Evolutionary conservation across 176 grass and related monocot species (phyloP).

Genomic region (Thalia dealbata): DNA sequence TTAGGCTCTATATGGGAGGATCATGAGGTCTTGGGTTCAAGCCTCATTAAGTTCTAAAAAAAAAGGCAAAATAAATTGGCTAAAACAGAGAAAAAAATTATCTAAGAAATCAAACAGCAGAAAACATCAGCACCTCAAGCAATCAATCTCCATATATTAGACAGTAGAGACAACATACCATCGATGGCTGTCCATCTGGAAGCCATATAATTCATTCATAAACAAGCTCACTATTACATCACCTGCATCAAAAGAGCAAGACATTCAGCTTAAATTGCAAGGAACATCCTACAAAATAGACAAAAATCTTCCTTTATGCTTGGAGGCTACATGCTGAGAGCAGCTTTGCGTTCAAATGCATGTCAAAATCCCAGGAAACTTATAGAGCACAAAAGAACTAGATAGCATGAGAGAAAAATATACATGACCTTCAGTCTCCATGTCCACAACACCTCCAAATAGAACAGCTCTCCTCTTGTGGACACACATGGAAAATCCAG

Average conservation of each 20-base stretch:
- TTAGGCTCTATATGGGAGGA: no score
- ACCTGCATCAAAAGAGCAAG: conserved; percentile 31
- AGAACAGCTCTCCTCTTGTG: conserved; percentile 93
- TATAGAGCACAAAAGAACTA: conserved; percentile 8
- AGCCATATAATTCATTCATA: conserved; percentile 96
- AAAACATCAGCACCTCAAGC: not conserved
- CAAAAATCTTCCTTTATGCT: not conserved
- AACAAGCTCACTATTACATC: conserved; percentile 91
- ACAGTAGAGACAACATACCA: conserved; percentile 39
- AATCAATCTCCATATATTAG: conserved; percentile 17
- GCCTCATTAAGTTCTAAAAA: no score
- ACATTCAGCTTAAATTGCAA: not conserved
- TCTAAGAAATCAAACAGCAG: not conserved
- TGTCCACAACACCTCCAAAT: conserved; percentile 90
- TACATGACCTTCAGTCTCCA: conserved; percentile 85
- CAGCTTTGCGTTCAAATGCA: not conserved
- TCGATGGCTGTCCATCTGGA: conserved; percentile 76
- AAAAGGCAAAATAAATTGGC: not conserved
- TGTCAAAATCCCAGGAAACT: not conserved
- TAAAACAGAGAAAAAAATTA: no score
- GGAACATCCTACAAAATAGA: not conserved
- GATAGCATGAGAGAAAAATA: conserved; percentile 13
- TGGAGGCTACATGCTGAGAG: not conserved
- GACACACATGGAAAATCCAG: conserved; percentile 94
- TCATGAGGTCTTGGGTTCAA: no score